Percentiles rank a stretch among this genome's conserved stretches.
Conservation (phyloP, 148 eudicot genomes). For the Chenopodium quinoa region DNA sequence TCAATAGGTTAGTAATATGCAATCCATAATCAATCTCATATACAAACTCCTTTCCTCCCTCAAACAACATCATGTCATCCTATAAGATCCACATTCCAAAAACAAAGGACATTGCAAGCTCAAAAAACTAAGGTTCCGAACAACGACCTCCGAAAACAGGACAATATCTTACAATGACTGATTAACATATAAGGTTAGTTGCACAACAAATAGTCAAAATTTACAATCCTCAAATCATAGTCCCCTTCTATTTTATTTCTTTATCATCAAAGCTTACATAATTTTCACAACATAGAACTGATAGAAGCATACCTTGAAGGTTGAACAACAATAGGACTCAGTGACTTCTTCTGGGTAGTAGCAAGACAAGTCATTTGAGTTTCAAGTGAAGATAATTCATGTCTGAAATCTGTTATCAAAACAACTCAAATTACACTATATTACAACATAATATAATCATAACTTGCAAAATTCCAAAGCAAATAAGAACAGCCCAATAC, state of each 20-base stretch:
- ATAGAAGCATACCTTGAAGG: conserved; percentile 44
- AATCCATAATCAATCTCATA: not conserved
- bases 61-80: not conserved
- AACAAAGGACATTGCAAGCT: not conserved
- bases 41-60: not conserved
- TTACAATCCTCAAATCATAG: conserved; percentile 7
- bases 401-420: conserved; percentile 32
- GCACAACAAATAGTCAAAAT: not conserved
- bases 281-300: not conserved
- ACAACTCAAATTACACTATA: conserved; percentile 1
- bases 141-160: not conserved
- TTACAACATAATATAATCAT: not conserved
- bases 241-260: not conserved
- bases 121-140: not conserved
- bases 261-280: not conserved
- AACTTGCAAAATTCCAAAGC: not conserved
- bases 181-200: not conserved
- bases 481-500: conserved; percentile 11
- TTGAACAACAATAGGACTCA: conserved; percentile 34
- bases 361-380: conserved; percentile 42
- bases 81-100: not conserved
- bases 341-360: conserved; percentile 32
- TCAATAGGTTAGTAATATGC: not conserved
- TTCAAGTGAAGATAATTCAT: conserved; percentile 35
- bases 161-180: not conserved